A percentile compares a stretch with the other conserved stretches of the same genome.
These are phyloP conservation scores for Meira nashicola DNA, from an alignment of 1,284 basidiomycete genomes.

Conservation along the genomic window DNA sequence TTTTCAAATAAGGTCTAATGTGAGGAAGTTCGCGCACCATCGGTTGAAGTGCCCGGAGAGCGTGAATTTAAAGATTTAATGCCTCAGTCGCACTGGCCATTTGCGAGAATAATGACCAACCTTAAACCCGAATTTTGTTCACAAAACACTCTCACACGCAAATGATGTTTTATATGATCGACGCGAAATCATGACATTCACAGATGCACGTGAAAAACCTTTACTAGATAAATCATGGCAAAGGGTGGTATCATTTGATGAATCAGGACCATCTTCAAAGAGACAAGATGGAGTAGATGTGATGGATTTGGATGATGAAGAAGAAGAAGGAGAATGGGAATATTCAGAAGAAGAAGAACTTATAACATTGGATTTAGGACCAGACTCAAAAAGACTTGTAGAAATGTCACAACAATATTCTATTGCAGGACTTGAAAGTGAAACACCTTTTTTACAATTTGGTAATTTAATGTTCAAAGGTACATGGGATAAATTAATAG, in stretches of 20 bases:
- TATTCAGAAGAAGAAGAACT: slow-evolving; percentile 7
- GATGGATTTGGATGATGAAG: background rate
- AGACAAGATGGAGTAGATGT: background rate
- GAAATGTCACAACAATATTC: slow-evolving; percentile 10
- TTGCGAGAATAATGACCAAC: too few relatives aligned
- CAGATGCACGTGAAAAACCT: background rate
- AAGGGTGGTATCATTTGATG: background rate
- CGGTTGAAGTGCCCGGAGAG: too few relatives aligned
- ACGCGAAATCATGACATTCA: too few relatives aligned
- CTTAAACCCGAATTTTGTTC: too few relatives aligned
- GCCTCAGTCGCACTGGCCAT: too few relatives aligned
- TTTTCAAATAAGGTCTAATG: too few relatives aligned
- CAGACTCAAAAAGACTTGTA: background rate
- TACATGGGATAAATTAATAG: slow-evolving; percentile 9
- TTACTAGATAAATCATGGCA: slow-evolving; percentile 1
- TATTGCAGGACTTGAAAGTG: slow-evolving; percentile 3
- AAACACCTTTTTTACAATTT: background rate
- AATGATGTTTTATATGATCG: too few relatives aligned
- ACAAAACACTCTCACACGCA: too few relatives aligned
- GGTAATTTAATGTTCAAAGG: slow-evolving; percentile 11
- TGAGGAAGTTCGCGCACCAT: too few relatives aligned
- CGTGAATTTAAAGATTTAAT: too few relatives aligned
- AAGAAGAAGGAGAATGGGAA: slow-evolving; percentile 9
- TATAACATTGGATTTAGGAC: slow-evolving; percentile 4
- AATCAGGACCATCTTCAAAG: background rate